Conservation (phyloP, 164 flowering plant species). For the Umbilicus rupestris region DNA sequence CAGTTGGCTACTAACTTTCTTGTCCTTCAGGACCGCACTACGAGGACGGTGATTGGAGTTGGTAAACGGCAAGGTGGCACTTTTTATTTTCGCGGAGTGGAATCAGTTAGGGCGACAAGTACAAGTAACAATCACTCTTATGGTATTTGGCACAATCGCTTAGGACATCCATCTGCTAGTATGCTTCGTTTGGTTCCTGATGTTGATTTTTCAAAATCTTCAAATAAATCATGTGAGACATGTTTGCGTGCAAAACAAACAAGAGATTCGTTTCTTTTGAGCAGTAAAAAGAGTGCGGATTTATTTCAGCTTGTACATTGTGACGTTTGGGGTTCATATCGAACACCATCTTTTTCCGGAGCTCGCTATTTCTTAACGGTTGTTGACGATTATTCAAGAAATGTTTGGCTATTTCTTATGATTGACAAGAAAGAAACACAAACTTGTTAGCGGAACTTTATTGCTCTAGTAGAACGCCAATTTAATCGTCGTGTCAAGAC, state of each 20-base stretch:
- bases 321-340: conserved; percentile 4
- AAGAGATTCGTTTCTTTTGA: background rate
- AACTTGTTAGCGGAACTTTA: no score
- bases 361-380: no score
- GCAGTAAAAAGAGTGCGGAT: background rate
- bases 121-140: background rate
- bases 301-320: background rate
- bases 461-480: no score
- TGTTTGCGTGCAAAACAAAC: background rate
- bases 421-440: no score
- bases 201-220: background rate
- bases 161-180: background rate
- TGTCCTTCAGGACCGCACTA: conserved; percentile 1
- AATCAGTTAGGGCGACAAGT: no score
- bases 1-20: background rate
- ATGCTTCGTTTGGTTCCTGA: background rate
- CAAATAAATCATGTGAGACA: background rate
- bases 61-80: background rate
- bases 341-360: no score
- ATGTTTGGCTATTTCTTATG: no score
- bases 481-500: no score
- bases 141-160: background rate
- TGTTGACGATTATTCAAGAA: no score
- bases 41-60: conserved; percentile 4
- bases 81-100: background rate